Percentiles rank a stretch among this genome's conserved stretches.
phyloP scores from a whole-genome alignment of 2,329 filamentous ascomycete genomes.

The Corynespora cassiicola region DNA sequence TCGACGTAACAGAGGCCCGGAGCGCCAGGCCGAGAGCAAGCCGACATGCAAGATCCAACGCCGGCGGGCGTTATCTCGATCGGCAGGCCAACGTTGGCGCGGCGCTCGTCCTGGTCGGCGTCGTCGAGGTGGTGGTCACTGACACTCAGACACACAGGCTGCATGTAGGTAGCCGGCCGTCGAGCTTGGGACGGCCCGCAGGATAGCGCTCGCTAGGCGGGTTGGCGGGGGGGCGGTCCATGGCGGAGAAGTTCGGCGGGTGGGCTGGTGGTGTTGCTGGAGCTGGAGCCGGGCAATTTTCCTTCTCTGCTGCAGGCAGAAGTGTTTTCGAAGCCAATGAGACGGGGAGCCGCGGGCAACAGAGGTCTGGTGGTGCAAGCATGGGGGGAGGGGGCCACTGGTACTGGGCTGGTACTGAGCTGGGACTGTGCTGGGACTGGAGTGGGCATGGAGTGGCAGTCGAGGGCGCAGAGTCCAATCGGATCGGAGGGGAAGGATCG shows the following conservation, averaged over 20 bases:
- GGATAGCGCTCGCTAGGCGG: slow-evolving; percentile 13
- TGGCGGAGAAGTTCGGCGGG: slow-evolving; percentile 38
- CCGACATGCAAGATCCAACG: too few species aligned
- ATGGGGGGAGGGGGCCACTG: too few species aligned
- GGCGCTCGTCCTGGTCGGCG: not conserved
- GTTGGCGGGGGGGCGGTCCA: slow-evolving; percentile 7
- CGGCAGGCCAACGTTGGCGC: not conserved
- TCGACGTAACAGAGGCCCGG: too few species aligned
- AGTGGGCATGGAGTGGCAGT: too few species aligned
- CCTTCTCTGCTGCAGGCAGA: too few species aligned
- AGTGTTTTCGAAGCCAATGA: slow-evolving; percentile 32
- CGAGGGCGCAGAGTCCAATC: too few species aligned
- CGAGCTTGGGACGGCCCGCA: slow-evolving; percentile 24
- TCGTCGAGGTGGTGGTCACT: too few species aligned
- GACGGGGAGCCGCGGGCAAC: slow-evolving; percentile 24
- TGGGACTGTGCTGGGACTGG: not conserved
- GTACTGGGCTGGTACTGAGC: not conserved
- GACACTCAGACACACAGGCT: too few species aligned
- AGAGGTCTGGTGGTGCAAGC: slow-evolving; percentile 26
- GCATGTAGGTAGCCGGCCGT: slow-evolving; percentile 24
- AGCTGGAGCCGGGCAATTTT: slow-evolving; percentile 23
- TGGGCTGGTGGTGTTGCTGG: too few species aligned
- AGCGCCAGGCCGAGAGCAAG: too few species aligned
- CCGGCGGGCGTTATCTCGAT: slow-evolving; percentile 9
- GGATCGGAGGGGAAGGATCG: slow-evolving; percentile 32